Conservation (phyloP, 768 basidiomycete genomes). For the Lactarius vividus region DNA sequence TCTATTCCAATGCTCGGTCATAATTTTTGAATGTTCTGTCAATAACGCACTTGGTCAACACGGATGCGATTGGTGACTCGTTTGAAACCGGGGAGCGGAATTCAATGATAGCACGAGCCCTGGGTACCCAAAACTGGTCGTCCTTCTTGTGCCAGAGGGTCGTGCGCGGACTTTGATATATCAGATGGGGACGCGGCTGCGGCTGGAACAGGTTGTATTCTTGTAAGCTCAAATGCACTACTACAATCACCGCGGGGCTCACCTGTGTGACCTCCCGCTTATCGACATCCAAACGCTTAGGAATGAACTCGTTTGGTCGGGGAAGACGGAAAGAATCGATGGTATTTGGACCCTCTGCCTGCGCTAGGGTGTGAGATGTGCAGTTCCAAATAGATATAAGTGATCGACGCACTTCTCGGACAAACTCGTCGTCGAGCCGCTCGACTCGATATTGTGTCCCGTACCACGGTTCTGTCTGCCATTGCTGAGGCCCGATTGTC, state of each 20-base stretch:
- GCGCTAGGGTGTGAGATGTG: constrained; percentile 10
- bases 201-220: constrained; percentile 47
- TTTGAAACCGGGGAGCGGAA: constrained; percentile 66
- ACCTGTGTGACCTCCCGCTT: constrained; percentile 69
- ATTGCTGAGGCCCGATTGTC: constrained; percentile 45
- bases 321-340: constrained; percentile 75
- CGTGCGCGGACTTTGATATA: constrained; percentile 67
- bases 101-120: constrained; percentile 73
- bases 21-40: not conserved
- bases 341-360: constrained; percentile 66
- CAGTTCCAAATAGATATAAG: constrained; percentile 5
- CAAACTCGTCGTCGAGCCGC: constrained; percentile 59
- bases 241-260: constrained; percentile 20
- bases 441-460: constrained; percentile 85
- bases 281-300: constrained; percentile 78
- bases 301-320: constrained; percentile 86
- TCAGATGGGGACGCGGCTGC: constrained; percentile 66
- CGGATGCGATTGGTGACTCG: constrained; percentile 62
- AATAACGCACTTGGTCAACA: constrained; percentile 64
- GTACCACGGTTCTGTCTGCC: constrained; percentile 89
- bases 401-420: constrained; percentile 44
- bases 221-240: not conserved
- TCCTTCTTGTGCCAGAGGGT: constrained; percentile 97
- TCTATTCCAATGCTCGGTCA: constrained; percentile 38
- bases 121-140: constrained; percentile 94